Conservation (phyloP, 2,329 filamentous ascomycete species). For the Aspergillus caelatus region DNA sequence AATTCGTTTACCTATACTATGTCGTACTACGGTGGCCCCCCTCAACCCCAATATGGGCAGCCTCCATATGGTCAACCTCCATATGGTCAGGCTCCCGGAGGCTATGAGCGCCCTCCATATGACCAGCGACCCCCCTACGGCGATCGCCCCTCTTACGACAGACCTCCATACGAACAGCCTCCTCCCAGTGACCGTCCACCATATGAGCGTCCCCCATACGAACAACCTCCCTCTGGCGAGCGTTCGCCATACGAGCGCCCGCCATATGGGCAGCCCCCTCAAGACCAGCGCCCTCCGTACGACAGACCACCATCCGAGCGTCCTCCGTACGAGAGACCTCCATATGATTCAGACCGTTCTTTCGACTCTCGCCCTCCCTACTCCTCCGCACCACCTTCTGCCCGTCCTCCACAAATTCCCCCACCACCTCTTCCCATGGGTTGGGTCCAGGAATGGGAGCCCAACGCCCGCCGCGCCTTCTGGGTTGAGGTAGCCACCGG, state of each 20-base stretch:
- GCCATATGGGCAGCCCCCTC: constrained; percentile 14
- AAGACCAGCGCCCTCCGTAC: constrained; percentile 16
- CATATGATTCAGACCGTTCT: constrained; percentile 21
- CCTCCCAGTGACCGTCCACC: constrained; percentile 7
- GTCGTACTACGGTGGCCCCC: constrained; percentile 9
- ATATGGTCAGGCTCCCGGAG: constrained; percentile 4
- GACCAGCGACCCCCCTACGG: constrained; percentile 10
- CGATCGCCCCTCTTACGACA: constrained; percentile 2
- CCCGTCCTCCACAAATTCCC: constrained; percentile 39
- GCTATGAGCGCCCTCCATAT: constrained; percentile 15
- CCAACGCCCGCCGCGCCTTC: constrained; percentile 63
- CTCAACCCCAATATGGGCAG: constrained; percentile 7
- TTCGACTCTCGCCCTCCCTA: constrained; percentile 39
- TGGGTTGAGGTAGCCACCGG: constrained; percentile 66
- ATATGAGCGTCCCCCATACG: constrained; percentile 11
- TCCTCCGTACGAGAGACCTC: constrained; percentile 24
- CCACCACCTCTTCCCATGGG: constrained; percentile 60
- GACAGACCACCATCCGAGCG: constrained; percentile 18
- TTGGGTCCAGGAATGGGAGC: constrained; percentile 67
- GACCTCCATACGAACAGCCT: constrained; percentile 11
- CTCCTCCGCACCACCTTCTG: constrained; percentile 26
- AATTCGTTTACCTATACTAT: neutral
- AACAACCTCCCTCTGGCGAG: neutral
- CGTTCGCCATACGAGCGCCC: constrained; percentile 17
- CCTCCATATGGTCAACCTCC: constrained; percentile 6